Evolutionary conservation across 2,329 filamentous ascomycete species (phyloP), one percentile per base, ranked within the genome.

Genomic region (Pseudocercospora pini-densiflorae): DNA sequence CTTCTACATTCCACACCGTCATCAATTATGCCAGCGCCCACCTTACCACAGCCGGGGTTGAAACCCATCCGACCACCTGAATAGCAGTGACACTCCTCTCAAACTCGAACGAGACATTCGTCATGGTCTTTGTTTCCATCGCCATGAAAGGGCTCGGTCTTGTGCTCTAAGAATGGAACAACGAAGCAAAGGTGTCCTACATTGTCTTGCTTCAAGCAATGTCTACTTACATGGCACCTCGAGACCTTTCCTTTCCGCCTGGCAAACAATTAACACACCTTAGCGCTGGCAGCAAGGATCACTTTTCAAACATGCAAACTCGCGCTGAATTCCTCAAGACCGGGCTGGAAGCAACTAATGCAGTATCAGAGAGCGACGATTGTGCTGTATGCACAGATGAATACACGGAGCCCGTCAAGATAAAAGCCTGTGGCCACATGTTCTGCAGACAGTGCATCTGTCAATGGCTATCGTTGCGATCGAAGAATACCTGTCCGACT

Each of bases 361-460:
- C 23, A 12, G 27, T 31, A 8, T n/a, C 61, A 47, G 53, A 57
- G n/a, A 53, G 23, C 31, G 33, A 31, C n/a, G 58, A 62, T 10
- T 68, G 62, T 49, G 58, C 62, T 12, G 57, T 65, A 12, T 68
- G 62, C 59, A 45, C 40, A 10, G 59, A 65, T n/a, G 23, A 36
- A 14, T 62, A 59, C 24, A 61, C 54, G 8, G 59, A 62, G 12
- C 59, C 66, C 19, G 57, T 65, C 45, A 47, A 55, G 23, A 47
- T 68, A 12, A 9, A 27, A 12, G 59, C 54, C n/a, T 68, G 66
- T 43, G 59, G 62, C n/a, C 66, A 68, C 33, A 61, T 19, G 12
- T 68, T 68, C 27, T 68, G 66, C 55, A 63, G 54, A 14, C 4
- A 27, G 21, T 68, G 66, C 40, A 68, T 68, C 49, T 61, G 53